A percentile compares a stretch with the other conserved stretches of the same genome.
These are phyloP conservation scores for Chlorociboria aeruginascens DNA, from an alignment of 495 filamentous ascomycete genomes.

Conservation along the genomic window DNA sequence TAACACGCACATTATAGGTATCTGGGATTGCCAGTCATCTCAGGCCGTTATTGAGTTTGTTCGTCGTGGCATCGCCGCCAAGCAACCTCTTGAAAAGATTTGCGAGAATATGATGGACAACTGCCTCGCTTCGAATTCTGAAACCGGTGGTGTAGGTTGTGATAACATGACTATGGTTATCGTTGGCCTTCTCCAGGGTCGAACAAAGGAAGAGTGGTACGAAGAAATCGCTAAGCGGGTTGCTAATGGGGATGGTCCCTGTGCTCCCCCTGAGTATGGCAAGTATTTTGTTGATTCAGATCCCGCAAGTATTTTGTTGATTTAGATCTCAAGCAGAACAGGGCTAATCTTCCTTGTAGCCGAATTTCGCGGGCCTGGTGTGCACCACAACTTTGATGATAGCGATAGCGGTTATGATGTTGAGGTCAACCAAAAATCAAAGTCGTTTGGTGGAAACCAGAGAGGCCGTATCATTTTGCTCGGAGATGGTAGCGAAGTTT, in stretches of 20 bases:
- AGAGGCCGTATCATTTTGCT: constrained; percentile 80
- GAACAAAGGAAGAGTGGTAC: constrained; percentile 96
- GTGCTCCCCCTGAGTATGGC: constrained; percentile 98
- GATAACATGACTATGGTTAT: constrained; percentile 99
- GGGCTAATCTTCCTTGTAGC: constrained; percentile 43
- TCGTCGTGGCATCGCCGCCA: constrained; percentile 84
- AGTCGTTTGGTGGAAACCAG: constrained; percentile 22
- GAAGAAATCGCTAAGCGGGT: constrained; percentile 88
- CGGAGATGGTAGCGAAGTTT: constrained; percentile 83
- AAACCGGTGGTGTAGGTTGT: constrained; percentile 95
- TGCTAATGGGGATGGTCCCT: constrained; percentile 93
- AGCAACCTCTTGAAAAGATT: constrained; percentile 84
- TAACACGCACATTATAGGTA: constrained; percentile 44
- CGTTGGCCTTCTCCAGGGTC: constrained; percentile 77
- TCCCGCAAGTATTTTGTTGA: constrained; percentile 46
- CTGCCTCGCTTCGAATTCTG: constrained; percentile 90
- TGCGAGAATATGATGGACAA: constrained; percentile 99
- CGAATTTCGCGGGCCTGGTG: constrained; percentile 88
- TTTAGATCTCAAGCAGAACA: constrained; percentile 14
- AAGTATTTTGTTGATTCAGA: constrained; percentile 38
- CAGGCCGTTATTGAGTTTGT: constrained; percentile 97
- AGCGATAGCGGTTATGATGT: constrained; percentile 86
- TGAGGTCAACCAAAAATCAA: constrained; percentile 49
- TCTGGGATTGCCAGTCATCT: constrained; percentile 98
- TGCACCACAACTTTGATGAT: constrained; percentile 85